A percentile compares a stretch with the other conserved stretches of the same genome.
These are phyloP conservation scores for Penstemon eatonii DNA, from an alignment of 257 asterid genomes.

Conservation along the genomic window DNA sequence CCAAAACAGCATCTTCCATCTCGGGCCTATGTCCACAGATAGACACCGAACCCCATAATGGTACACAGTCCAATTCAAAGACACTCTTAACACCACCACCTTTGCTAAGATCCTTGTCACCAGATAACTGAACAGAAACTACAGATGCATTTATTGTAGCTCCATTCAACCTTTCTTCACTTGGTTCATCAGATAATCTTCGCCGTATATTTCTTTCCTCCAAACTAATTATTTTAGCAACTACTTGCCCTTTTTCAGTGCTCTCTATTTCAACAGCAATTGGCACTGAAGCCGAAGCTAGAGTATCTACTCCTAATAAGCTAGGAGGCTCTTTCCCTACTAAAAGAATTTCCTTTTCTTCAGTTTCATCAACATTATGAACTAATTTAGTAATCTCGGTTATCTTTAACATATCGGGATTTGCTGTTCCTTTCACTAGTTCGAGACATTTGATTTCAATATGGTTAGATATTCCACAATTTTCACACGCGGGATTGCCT, in stretches of 20 bases:
- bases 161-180: slow-evolving; percentile 42
- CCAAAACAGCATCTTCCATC: slow-evolving; percentile 76
- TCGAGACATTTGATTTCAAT: slow-evolving; percentile 67
- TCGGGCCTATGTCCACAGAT: slow-evolving; percentile 74
- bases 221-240: slow-evolving; percentile 73
- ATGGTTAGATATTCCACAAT: slow-evolving; percentile 47
- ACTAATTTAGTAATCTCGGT: slow-evolving; percentile 24
- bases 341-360: slow-evolving; percentile 59
- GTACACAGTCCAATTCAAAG: slow-evolving; percentile 71
- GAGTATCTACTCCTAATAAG: slow-evolving; percentile 49
- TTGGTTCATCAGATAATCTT: slow-evolving; percentile 23
- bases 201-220: slow-evolving; percentile 24
- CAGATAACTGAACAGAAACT: slow-evolving; percentile 55
- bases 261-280: slow-evolving; percentile 78
- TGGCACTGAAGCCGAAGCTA: slow-evolving; percentile 49
- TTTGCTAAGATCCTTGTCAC: slow-evolving; percentile 50
- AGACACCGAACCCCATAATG: slow-evolving; percentile 83
- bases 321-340: slow-evolving; percentile 41
- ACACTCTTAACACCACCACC: slow-evolving; percentile 52
- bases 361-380: slow-evolving; percentile 45
- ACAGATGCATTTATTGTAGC: slow-evolving; percentile 59
- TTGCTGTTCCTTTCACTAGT: slow-evolving; percentile 65
- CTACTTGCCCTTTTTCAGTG: slow-evolving; percentile 56
- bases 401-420: too few species aligned
- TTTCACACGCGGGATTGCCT: slow-evolving; percentile 51